Conservation (phyloP, 1,284 basidiomycete species). For the Puccinia hordei region DNA sequence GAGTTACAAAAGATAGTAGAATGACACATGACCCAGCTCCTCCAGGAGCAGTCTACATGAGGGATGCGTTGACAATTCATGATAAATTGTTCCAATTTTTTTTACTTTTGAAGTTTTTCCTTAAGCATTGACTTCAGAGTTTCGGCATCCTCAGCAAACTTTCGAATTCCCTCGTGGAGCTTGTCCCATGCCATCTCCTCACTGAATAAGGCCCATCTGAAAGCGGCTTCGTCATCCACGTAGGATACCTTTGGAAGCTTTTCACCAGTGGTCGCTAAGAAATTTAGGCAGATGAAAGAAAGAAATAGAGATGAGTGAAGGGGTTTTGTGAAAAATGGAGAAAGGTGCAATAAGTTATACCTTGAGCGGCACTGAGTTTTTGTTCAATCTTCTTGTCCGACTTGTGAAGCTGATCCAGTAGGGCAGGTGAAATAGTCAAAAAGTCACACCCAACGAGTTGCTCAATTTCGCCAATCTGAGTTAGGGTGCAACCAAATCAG, state of each 20-base stretch:
- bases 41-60: not conserved
- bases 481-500: not conserved
- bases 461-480: slow-evolving; percentile 76
- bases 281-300: not conserved
- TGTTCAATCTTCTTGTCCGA: slow-evolving; percentile 74
- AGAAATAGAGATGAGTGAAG: not conserved
- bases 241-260: slow-evolving; percentile 77
- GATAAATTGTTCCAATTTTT: not conserved
- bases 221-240: slow-evolving; percentile 90
- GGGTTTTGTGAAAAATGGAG: no score
- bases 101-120: slow-evolving; percentile 67
- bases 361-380: slow-evolving; percentile 73
- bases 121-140: slow-evolving; percentile 81
- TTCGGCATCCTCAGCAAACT: slow-evolving; percentile 92
- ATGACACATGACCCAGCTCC: not conserved
- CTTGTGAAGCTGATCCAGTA: slow-evolving; percentile 89
- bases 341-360: slow-evolving; percentile 61
- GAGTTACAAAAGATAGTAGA: slow-evolving; percentile 2
- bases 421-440: slow-evolving; percentile 86
- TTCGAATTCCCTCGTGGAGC: slow-evolving; percentile 90
- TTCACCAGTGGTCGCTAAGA: slow-evolving; percentile 60
- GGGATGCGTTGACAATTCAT: not conserved
- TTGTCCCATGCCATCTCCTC: slow-evolving; percentile 52
- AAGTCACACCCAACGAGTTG: slow-evolving; percentile 94
- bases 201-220: slow-evolving; percentile 84